Percentiles rank a stretch among this genome's conserved stretches.
phyloP scores from a whole-genome alignment of 345 rosid genomes.

The Firmiana major region DNA sequence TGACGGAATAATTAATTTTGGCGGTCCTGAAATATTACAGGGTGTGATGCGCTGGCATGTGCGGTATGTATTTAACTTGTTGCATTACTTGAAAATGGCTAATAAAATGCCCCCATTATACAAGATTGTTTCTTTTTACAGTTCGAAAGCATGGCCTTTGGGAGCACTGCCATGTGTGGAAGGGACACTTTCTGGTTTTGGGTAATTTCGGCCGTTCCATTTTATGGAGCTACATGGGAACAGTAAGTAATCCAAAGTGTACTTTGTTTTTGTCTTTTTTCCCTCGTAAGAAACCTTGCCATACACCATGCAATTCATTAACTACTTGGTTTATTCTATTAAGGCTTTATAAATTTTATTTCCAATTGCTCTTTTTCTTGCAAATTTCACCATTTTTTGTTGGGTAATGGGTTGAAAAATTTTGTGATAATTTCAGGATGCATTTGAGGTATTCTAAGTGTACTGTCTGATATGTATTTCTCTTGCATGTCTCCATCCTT shows the following conservation, averaged over 20 bases:
- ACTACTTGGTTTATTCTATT: not conserved
- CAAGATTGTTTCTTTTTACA: constrained; percentile 25
- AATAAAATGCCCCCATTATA: not conserved
- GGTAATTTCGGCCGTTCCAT: constrained; percentile 93
- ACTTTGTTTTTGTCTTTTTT: not conserved
- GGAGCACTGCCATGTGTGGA: constrained; percentile 96
- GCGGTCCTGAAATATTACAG: constrained; percentile 40
- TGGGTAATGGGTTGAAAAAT: not conserved
- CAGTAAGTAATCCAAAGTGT: constrained; percentile 47
- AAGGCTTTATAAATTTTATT: not conserved
- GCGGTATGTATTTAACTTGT: constrained; percentile 59
- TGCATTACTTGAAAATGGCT: not conserved
- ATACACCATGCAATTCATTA: not conserved
- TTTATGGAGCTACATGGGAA: constrained; percentile 97
- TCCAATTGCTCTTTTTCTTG: not conserved
- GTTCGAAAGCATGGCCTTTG: constrained; percentile 87
- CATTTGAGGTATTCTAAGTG: not conserved
- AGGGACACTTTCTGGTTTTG: constrained; percentile 90
- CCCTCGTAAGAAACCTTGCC: not conserved
- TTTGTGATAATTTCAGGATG: not conserved
- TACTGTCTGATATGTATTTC: not conserved
- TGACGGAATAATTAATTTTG: constrained; percentile 21
- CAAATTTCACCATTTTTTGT: not conserved
- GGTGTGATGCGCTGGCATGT: constrained; percentile 99
- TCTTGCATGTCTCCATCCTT: not conserved